Percentiles rank a stretch among this genome's conserved stretches.
phyloP scores from a whole-genome alignment of 2,329 filamentous ascomycete genomes.

The Aureobasidium sp. region DNA sequence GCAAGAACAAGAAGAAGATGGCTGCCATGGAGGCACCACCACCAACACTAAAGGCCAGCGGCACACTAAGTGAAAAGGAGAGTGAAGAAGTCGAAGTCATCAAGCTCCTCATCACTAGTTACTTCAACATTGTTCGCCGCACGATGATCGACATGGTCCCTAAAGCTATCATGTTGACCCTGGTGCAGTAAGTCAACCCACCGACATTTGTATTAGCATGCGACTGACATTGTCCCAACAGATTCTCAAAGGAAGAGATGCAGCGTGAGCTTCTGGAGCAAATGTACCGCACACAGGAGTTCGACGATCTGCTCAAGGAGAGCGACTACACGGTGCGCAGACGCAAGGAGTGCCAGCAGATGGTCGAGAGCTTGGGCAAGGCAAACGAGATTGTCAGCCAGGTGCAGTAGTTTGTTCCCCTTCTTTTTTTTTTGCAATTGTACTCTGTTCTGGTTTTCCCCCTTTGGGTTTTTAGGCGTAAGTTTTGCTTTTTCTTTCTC shows the following conservation, averaged over 20 bases:
- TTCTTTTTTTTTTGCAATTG: neutral
- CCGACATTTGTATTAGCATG: slow-evolving; percentile 13
- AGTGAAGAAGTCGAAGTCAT: slow-evolving; percentile 96
- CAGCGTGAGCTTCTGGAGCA: slow-evolving; percentile 92
- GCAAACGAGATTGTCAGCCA: slow-evolving; percentile 94
- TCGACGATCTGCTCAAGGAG: slow-evolving; percentile 94
- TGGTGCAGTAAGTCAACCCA: slow-evolving; percentile 70
- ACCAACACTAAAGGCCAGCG: slow-evolving; percentile 85
- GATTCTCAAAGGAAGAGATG: slow-evolving; percentile 96
- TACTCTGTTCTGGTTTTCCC: neutral
- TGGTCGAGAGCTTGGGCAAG: slow-evolving; percentile 87
- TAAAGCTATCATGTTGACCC: slow-evolving; percentile 96
- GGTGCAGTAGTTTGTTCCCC: slow-evolving; percentile 45
- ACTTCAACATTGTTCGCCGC: slow-evolving; percentile 95
- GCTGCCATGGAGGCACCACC: slow-evolving; percentile 98
- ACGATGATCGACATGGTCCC: slow-evolving; percentile 99
- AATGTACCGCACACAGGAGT: slow-evolving; percentile 85
- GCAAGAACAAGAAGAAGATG: slow-evolving; percentile 99
- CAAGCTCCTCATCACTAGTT: slow-evolving; percentile 91
- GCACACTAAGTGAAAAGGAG: slow-evolving; percentile 87
- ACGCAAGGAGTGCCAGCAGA: slow-evolving; percentile 97
- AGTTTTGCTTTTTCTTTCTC: neutral
- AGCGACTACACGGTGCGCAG: slow-evolving; percentile 92
- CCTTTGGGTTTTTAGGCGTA: neutral
- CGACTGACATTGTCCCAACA: slow-evolving; percentile 30